phyloP scores from a whole-genome alignment of 1,284 basidiomycete genomes.

The Veloporphyrellus conicus region DNA sequence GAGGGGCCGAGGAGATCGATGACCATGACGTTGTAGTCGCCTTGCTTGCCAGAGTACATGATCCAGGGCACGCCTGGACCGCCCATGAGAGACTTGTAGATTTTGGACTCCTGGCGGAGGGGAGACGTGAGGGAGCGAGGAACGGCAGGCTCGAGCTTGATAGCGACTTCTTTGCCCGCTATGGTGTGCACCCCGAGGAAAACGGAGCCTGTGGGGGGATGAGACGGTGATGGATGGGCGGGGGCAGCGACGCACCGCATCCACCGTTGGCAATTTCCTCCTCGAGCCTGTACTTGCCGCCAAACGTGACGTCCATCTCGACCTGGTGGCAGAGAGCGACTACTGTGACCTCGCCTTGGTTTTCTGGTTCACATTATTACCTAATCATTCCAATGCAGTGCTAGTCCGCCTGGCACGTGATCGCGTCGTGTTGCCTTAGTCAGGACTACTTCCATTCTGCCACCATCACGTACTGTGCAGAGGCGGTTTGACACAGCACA shows the following conservation, averaged over 20 bases:
- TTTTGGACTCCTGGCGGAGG: conserved; percentile 87
- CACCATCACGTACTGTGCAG: no score
- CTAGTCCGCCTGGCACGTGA: conserved; percentile 20
- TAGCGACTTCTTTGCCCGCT: conserved; percentile 94
- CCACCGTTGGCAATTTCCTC: conserved; percentile 94
- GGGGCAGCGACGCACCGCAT: conserved; percentile 61
- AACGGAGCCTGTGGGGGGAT: conserved; percentile 65
- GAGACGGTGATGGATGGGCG: conserved; percentile 2
- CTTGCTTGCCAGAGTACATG: conserved; percentile 90
- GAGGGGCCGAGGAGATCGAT: conserved; percentile 92
- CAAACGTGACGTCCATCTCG: conserved; percentile 71
- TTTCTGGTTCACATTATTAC: conserved; percentile 23
- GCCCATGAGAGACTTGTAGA: conserved; percentile 90
- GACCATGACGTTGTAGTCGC: conserved; percentile 96
- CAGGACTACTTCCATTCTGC: no score
- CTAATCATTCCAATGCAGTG: conserved; percentile 17
- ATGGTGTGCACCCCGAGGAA: conserved; percentile 94
- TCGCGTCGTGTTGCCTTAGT: conserved; percentile 22
- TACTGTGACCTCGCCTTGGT: not conserved
- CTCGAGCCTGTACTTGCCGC: conserved; percentile 88
- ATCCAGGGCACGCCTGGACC: conserved; percentile 94
- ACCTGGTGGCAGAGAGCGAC: conserved; percentile 12
- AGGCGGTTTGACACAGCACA: no score
- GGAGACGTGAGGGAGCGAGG: conserved; percentile 50
- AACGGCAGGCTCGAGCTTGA: conserved; percentile 90